A percentile compares a stretch with the other conserved stretches of the same genome.
phyloP scores from a whole-genome alignment of 192 early-diverging fungal genomes.

The Rhizophagus prolifer region DNA sequence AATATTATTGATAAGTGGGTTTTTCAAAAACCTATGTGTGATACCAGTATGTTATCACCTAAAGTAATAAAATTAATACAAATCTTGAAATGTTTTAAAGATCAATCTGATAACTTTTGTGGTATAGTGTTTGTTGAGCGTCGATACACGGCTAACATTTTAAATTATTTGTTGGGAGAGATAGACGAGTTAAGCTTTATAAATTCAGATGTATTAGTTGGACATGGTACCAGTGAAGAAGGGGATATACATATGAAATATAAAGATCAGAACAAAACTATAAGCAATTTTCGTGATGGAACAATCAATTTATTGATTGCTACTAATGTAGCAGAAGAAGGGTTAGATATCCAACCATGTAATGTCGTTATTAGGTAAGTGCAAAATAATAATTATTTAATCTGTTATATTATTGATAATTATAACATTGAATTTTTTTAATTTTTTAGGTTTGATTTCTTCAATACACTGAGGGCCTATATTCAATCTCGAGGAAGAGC shows the following conservation, averaged over 20 bases:
- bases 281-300: conserved; percentile 66
- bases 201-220: conserved; percentile 53
- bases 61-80: conserved; percentile 70
- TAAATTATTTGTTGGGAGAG: conserved; percentile 58
- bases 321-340: conserved; percentile 94
- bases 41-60: conserved; percentile 52
- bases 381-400: too few species aligned
- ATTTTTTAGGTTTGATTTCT: conserved; percentile 68
- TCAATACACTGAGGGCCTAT: conserved; percentile 68
- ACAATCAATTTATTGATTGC: conserved; percentile 79
- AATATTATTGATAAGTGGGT: conserved; percentile 27
- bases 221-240: conserved; percentile 49
- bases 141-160: conserved; percentile 63
- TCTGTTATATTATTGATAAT: too few species aligned
- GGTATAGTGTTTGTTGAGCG: conserved; percentile 87
- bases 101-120: conserved; percentile 59
- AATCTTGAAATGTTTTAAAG: conserved; percentile 54
- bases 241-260: conserved; percentile 50
- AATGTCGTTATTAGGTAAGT: conserved; percentile 76
- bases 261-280: conserved; percentile 57
- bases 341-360: conserved; percentile 90
- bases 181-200: conserved; percentile 52
- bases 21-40: conserved; percentile 34
- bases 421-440: conserved; percentile 36
- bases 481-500: conserved; percentile 93